A percentile compares a stretch with the other conserved stretches of the same genome.
Evolutionary conservation across 805 yeast species (phyloP).

Genomic region (Myxozyma neglecta): DNA sequence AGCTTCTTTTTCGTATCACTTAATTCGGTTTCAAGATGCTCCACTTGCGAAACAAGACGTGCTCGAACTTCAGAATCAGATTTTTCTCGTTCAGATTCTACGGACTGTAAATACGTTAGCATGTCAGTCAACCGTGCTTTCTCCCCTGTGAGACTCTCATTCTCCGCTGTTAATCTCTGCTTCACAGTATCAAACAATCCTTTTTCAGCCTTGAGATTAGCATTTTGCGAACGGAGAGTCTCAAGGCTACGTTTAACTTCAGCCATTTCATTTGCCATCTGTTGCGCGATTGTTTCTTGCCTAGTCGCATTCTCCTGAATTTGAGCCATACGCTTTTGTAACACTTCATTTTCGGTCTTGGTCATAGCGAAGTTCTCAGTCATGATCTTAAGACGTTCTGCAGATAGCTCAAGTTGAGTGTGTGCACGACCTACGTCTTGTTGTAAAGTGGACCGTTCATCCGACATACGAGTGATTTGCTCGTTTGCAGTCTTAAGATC

Average conservation of each 20-base stretch:
- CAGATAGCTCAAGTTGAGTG: slow-evolving; percentile 54
- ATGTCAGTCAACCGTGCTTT: slow-evolving; percentile 57
- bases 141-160: slow-evolving; percentile 56
- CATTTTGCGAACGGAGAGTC: slow-evolving; percentile 47
- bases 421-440: slow-evolving; percentile 55
- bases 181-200: slow-evolving; percentile 52
- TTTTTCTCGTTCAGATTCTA: slow-evolving; percentile 61
- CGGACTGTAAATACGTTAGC: slow-evolving; percentile 59
- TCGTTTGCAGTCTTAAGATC: slow-evolving; percentile 53
- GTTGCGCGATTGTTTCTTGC: slow-evolving; percentile 53
- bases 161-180: slow-evolving; percentile 53
- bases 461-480: slow-evolving; percentile 45
- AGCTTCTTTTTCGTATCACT: slow-evolving; percentile 49
- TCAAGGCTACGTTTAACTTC: slow-evolving; percentile 52
- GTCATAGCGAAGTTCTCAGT: slow-evolving; percentile 45
- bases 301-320: slow-evolving; percentile 47
- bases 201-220: slow-evolving; percentile 56
- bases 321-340: slow-evolving; percentile 44
- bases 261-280: slow-evolving; percentile 55
- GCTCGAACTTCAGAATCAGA: slow-evolving; percentile 52
- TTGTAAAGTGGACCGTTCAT: slow-evolving; percentile 50
- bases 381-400: slow-evolving; percentile 51
- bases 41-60: slow-evolving; percentile 52
- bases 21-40: slow-evolving; percentile 51
- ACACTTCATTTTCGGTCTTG: slow-evolving; percentile 49